These are phyloP conservation scores for Acacia melanoxylon DNA, from an alignment of 306 rosid genomes.

Conservation along the genomic window DNA sequence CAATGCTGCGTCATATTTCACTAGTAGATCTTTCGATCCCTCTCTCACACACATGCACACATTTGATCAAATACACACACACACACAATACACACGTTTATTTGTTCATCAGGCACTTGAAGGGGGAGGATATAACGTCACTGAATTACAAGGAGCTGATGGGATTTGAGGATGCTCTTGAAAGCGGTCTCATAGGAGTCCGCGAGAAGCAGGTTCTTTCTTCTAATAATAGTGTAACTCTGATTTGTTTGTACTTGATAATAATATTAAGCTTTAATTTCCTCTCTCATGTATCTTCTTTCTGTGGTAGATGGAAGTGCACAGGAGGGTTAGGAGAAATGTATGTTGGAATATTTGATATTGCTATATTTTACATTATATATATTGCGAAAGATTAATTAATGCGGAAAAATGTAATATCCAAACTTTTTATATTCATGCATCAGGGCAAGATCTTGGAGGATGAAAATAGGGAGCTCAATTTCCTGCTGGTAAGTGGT, in stretches of 20 bases:
- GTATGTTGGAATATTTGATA: slow-evolving; percentile 42
- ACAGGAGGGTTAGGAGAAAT: slow-evolving; percentile 51
- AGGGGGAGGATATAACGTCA: slow-evolving; percentile 81
- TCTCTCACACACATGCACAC: background rate
- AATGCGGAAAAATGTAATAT: background rate
- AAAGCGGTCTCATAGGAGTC: slow-evolving; percentile 60
- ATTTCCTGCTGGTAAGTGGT: slow-evolving; percentile 60
- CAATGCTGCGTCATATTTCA: background rate
- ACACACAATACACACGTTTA: background rate
- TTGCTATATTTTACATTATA: background rate
- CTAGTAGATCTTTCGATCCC: background rate
- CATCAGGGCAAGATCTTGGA: slow-evolving; percentile 59
- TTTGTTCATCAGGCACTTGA: slow-evolving; percentile 71
- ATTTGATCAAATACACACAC: background rate
- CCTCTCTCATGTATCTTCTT: slow-evolving; percentile 7
- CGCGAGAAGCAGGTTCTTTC: slow-evolving; percentile 59
- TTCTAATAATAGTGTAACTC: background rate
- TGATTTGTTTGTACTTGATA: background rate
- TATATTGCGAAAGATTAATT: background rate
- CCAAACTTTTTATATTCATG: background rate
- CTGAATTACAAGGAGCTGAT: slow-evolving; percentile 70
- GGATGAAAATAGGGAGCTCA: slow-evolving; percentile 68
- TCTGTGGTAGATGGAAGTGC: slow-evolving; percentile 54
- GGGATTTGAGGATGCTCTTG: slow-evolving; percentile 64
- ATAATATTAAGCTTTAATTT: slow-evolving; percentile 3